Percentiles rank a stretch among this genome's conserved stretches.
These are phyloP conservation scores for Silene uniflora DNA, from an alignment of 148 eudicot species.

Conservation along the genomic window DNA sequence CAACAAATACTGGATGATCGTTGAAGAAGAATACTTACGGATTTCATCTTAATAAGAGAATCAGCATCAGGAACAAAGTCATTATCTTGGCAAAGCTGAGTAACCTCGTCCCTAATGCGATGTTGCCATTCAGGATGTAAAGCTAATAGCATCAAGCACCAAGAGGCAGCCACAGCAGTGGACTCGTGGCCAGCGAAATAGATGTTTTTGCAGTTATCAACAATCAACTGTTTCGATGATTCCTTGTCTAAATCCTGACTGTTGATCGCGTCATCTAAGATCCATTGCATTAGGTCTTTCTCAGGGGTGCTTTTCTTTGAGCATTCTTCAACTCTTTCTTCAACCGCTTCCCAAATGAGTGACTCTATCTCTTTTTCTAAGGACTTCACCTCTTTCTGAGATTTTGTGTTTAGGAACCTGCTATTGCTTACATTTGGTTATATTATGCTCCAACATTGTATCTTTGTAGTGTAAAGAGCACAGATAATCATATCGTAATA, in stretches of 20 bases:
- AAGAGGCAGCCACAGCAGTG: conserved; percentile 72
- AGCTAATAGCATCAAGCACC: conserved; percentile 84
- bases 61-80: conserved; percentile 35
- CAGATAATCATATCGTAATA: too few species aligned
- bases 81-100: conserved; percentile 25
- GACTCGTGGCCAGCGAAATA: conserved; percentile 92
- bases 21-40: conserved; percentile 32
- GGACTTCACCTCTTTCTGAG: conserved; percentile 39
- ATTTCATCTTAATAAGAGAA: conserved; percentile 59
- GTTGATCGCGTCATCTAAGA: conserved; percentile 55
- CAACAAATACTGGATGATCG: not conserved
- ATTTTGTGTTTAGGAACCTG: conserved; percentile 32
- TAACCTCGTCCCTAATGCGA: conserved; percentile 47
- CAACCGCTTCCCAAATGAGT: conserved; percentile 62
- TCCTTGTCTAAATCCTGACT: conserved; percentile 35
- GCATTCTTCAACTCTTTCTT: conserved; percentile 48
- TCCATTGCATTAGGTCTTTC: conserved; percentile 63
- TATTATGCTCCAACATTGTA: too few species aligned
- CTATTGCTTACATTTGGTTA: not conserved
- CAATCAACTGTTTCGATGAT: conserved; percentile 51
- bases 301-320: conserved; percentile 26
- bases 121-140: conserved; percentile 77
- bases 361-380: conserved; percentile 64
- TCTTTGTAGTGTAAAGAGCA: too few species aligned
- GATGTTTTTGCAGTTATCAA: conserved; percentile 87